Evolutionary conservation across 371 early-diverging fungal species (phyloP).

Genomic region (Actinomortierella wolfii): DNA sequence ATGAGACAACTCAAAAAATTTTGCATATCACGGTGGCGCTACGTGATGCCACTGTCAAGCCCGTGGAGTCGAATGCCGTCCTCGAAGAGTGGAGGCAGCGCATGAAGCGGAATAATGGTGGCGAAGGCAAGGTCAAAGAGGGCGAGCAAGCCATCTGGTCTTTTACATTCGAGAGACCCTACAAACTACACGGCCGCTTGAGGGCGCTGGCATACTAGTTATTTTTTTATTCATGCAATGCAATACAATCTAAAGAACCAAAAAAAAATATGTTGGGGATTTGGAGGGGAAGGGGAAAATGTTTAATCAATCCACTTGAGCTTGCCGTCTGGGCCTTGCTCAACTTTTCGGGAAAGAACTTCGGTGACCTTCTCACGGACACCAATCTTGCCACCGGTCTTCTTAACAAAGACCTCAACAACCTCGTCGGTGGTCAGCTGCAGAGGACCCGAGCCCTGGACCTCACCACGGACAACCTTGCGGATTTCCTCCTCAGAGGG

Average conservation of each 20-base stretch:
- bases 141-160: no score
- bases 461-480: constrained; percentile 60
- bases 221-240: no score
- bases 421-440: constrained; percentile 67
- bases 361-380: constrained; percentile 72
- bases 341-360: constrained; percentile 65
- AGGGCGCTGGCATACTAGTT: no score
- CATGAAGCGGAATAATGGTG: no score
- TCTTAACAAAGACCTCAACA: constrained; percentile 66
- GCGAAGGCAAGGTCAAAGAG: no score
- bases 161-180: no score
- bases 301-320: constrained; percentile 52
- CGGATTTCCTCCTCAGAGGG: constrained; percentile 83
- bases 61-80: constrained; percentile 36
- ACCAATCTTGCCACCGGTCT: constrained; percentile 68
- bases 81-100: constrained; percentile 17
- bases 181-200: no score
- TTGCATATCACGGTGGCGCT: constrained; percentile 32
- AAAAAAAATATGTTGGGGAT: no score
- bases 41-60: constrained; percentile 25
- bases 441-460: constrained; percentile 55
- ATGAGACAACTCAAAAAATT: constrained; percentile 9
- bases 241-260: no score
- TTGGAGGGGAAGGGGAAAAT: no score
- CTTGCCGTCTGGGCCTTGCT: constrained; percentile 28